These are phyloP conservation scores for Ambrosia trifida DNA, from an alignment of 129 eudicot genomes.

Conservation along the genomic window DNA sequence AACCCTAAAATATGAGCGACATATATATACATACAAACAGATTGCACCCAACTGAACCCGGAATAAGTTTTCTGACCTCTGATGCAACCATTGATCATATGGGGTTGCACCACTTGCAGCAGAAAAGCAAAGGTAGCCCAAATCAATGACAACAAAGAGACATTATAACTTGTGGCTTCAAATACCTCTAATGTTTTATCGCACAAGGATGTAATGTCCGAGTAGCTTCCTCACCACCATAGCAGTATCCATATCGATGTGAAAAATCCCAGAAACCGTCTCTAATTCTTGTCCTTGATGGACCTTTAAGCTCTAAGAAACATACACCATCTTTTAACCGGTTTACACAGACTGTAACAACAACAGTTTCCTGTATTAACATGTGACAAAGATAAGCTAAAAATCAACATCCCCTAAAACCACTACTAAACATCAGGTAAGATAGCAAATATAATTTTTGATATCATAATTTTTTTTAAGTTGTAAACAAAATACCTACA, in stretches of 20 bases:
- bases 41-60: conserved; percentile 15
- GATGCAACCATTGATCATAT: conserved; percentile 35
- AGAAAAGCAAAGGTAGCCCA: conserved; percentile 24
- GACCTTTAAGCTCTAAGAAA: conserved; percentile 60
- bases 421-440: too few species aligned
- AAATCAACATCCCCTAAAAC: too few species aligned
- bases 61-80: conserved; percentile 20
- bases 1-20: conserved; percentile 17
- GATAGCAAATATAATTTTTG: too few species aligned
- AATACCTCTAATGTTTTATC: conserved; percentile 38
- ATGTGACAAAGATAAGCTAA: conserved; percentile 15
- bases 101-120: conserved; percentile 28
- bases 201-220: conserved; percentile 85
- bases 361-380: conserved; percentile 65
- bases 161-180: conserved; percentile 36
- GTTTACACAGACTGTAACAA: conserved; percentile 48
- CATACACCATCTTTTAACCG: conserved; percentile 65
- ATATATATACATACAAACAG: conserved; percentile 24
- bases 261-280: conserved; percentile 63
- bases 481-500: too few species aligned
- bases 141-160: conserved; percentile 33
- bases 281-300: conserved; percentile 38
- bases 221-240: conserved; percentile 50
- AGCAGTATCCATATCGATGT: conserved; percentile 69
- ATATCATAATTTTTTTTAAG: too few species aligned